Conservation (phyloP, 2,329 filamentous ascomycete genomes). For the Capronia coronata region DNA sequence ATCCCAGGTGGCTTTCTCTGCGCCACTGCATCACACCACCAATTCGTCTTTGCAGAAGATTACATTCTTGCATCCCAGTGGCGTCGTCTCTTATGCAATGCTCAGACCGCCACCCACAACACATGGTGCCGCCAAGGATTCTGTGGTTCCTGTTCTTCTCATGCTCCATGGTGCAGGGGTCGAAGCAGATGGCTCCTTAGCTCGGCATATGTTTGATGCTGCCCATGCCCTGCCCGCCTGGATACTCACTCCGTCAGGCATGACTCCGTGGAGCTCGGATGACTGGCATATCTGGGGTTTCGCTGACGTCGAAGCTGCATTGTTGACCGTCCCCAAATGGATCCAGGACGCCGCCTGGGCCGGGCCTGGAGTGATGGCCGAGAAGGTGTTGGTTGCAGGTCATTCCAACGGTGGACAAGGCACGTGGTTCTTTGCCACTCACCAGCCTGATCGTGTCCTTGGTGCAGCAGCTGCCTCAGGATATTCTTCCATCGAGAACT, state of each 20-base stretch:
- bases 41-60: constrained; percentile 46
- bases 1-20: constrained; percentile 19
- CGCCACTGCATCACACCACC: constrained; percentile 24
- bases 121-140: constrained; percentile 27
- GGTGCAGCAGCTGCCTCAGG: constrained; percentile 53
- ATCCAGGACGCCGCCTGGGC: constrained; percentile 44
- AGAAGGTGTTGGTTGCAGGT: constrained; percentile 49
- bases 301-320: constrained; percentile 49
- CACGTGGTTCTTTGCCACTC: constrained; percentile 51
- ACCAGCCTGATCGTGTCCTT: constrained; percentile 51
- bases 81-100: constrained; percentile 52
- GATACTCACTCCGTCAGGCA: constrained; percentile 51
- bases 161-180: constrained; percentile 53
- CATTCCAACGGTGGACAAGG: constrained; percentile 59
- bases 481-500: constrained; percentile 54
- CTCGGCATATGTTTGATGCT: constrained; percentile 44
- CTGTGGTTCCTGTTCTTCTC: constrained; percentile 43
- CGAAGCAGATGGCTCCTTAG: constrained; percentile 45
- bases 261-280: constrained; percentile 54
- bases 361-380: constrained; percentile 41
- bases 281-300: constrained; percentile 58
- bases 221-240: constrained; percentile 50
- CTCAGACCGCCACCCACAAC: constrained; percentile 48
- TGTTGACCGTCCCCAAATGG: constrained; percentile 47
- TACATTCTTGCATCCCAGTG: constrained; percentile 50